Evolutionary conservation across 345 rosid genomes (phyloP), one percentile per base, ranked within the genome.

Genomic region (Citrus reticulata): DNA sequence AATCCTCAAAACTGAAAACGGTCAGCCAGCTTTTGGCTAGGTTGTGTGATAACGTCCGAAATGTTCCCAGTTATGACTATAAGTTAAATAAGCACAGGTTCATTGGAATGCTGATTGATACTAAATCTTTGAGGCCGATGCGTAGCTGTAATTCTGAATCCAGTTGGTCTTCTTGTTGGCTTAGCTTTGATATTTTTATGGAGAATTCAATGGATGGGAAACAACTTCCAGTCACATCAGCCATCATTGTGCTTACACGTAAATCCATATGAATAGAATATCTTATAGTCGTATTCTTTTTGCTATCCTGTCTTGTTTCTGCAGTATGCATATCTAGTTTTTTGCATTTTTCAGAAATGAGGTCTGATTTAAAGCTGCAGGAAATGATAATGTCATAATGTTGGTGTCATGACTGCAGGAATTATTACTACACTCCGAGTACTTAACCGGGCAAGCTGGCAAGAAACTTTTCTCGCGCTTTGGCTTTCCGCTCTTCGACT

Each of bases 401-500:
- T 64, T 71, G 79, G n/a, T 80, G 63, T 69, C 30, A 34, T 81
- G 30, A 67, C 30, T 80, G 87, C 90, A 91, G 94, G 86, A 73
- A 80, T 73, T 27, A 88, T 86, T 73, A 79, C 68, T 78, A 42
- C 89, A 11, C 91, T 91, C 68, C 85, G 67, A 81, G 86, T 83
- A 60, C 73, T 86, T 65, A 89, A 91, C 69, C 86, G 69, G 76
- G 91, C 94, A 76, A 89, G 90, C 84, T 91, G 95, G 95, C 87
- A 91, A 70, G 95, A 91, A 73, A 87, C 95, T 49, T 91, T 91
- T 83, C 80, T 91, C 54, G 90, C 91, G 9, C 93, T 91, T 63
- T 91, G 95, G 95, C 72, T 88, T 84, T 88, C 95, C 71, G 95
- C 90, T 62, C 92, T 91, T 74, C 91, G 91, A 51, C 93, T 91